Conservation (phyloP, 2,329 filamentous ascomycete species). For the Didymella glomerata region DNA sequence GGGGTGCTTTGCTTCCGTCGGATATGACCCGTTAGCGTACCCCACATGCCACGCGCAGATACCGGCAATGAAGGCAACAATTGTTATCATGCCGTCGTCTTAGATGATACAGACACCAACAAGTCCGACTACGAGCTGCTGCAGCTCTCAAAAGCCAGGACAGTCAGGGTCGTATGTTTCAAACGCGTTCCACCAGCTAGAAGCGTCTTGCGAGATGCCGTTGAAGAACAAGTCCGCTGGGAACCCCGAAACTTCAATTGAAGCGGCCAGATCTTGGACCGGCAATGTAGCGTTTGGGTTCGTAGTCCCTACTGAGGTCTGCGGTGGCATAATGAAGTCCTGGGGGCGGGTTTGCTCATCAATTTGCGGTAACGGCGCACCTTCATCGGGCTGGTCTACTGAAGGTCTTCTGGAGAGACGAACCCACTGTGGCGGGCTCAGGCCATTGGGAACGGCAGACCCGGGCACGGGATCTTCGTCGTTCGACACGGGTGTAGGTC, state of each 20-base stretch:
- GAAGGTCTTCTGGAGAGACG: background rate
- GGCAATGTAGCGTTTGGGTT: too few relatives aligned
- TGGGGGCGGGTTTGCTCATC: background rate
- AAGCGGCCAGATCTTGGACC: background rate
- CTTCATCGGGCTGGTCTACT: background rate
- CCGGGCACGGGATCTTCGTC: background rate
- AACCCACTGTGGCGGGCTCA: background rate
- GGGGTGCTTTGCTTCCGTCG: background rate
- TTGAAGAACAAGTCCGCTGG: constrained; percentile 10
- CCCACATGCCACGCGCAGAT: background rate
- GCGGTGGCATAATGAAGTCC: background rate
- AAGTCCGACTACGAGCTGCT: background rate
- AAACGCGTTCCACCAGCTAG: constrained; percentile 7
- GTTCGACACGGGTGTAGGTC: background rate
- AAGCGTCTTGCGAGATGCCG: constrained; percentile 11
- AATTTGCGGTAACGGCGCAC: background rate
- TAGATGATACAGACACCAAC: background rate
- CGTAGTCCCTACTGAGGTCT: background rate
- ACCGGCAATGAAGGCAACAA: background rate
- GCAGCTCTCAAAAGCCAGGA: background rate
- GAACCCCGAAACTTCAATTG: background rate
- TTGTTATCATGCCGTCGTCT: background rate
- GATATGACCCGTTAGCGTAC: background rate
- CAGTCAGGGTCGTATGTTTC: constrained; percentile 4
- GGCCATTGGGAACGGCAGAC: background rate